Conservation (phyloP, 805 yeast genomes). For the Vanderwaltozyma verrucispora region DNA sequence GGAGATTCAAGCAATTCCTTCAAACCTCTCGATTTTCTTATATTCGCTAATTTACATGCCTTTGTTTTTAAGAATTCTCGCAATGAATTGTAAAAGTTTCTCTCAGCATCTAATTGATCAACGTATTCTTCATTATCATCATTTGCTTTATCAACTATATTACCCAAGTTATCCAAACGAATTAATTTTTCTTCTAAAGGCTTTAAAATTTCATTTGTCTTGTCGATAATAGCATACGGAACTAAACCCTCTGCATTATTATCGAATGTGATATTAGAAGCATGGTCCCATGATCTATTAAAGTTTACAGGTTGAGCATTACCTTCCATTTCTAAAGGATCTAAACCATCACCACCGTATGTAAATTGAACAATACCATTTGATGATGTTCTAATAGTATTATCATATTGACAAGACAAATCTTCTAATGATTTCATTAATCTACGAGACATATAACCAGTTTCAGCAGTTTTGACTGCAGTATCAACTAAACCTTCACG, state of each 20-base stretch:
- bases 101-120: slow-evolving; percentile 80
- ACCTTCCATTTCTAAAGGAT: slow-evolving; percentile 98
- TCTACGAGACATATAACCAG: slow-evolving; percentile 97
- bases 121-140: slow-evolving; percentile 48
- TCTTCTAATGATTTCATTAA: slow-evolving; percentile 97
- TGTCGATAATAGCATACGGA: slow-evolving; percentile 58
- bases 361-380: slow-evolving; percentile 96
- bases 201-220: slow-evolving; percentile 43
- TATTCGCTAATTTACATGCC: slow-evolving; percentile 43
- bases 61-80: slow-evolving; percentile 50
- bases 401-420: slow-evolving; percentile 84
- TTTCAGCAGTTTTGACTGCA: slow-evolving; percentile 98
- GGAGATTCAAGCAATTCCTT: slow-evolving; percentile 35
- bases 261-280: slow-evolving; percentile 60
- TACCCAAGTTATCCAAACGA: slow-evolving; percentile 68
- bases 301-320: slow-evolving; percentile 95
- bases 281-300: slow-evolving; percentile 89
- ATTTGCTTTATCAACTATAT: slow-evolving; percentile 35
- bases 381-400: slow-evolving; percentile 88
- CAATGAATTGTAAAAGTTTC: slow-evolving; percentile 72
- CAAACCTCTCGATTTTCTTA: slow-evolving; percentile 47
- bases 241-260: slow-evolving; percentile 43
- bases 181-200: slow-evolving; percentile 53
- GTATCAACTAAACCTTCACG: slow-evolving; percentile 99
- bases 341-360: slow-evolving; percentile 97